Percentiles rank a stretch among this genome's conserved stretches.
Conservation (phyloP, 768 basidiomycete genomes). For the Boletus rufocinnamomeus region DNA sequence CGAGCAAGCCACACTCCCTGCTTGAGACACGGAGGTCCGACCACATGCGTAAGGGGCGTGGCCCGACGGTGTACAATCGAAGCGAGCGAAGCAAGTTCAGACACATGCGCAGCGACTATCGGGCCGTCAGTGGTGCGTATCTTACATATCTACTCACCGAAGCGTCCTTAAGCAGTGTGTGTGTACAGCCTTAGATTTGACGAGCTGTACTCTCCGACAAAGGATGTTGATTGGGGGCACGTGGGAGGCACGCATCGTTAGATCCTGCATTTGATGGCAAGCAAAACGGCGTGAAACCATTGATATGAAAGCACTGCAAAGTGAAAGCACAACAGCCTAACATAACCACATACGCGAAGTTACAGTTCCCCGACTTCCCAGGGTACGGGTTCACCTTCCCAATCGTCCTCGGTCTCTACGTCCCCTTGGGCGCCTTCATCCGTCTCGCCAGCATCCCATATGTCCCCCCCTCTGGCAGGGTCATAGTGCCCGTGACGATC, state of each 20-base stretch:
- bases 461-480: constrained; percentile 63
- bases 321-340: constrained; percentile 26
- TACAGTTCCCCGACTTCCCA: constrained; percentile 82
- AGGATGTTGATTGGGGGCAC: constrained; percentile 18
- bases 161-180: constrained; percentile 14
- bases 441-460: constrained; percentile 76
- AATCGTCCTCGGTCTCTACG: constrained; percentile 57
- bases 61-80: constrained; percentile 20
- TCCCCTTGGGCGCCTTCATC: constrained; percentile 42
- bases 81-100: constrained; percentile 10
- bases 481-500: constrained; percentile 57
- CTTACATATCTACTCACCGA: constrained; percentile 21
- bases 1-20: constrained; percentile 30
- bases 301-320: constrained; percentile 38
- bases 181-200: constrained; percentile 14
- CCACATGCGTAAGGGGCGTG: constrained; percentile 33
- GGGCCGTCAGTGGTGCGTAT: constrained; percentile 10
- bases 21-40: constrained; percentile 26
- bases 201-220: neutral
- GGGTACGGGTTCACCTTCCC: constrained; percentile 82
- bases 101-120: constrained; percentile 9
- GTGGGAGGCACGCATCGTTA: constrained; percentile 28
- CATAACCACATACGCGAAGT: constrained; percentile 34
- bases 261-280: constrained; percentile 27
- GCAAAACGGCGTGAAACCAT: constrained; percentile 27